Base-by-base conservation (phyloP, 306 rosid genomes). In the Myrica gale region DNA sequence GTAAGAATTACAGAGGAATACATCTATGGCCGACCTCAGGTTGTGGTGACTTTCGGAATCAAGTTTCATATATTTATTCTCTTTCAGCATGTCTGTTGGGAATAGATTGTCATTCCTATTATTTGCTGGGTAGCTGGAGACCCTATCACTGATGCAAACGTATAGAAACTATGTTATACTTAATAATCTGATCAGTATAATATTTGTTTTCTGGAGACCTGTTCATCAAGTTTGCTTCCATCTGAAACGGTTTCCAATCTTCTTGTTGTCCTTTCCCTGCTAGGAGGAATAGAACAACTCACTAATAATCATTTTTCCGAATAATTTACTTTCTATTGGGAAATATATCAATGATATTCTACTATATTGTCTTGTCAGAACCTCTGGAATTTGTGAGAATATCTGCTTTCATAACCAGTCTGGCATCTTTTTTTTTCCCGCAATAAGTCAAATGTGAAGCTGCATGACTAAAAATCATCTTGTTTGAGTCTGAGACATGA, bases 21-120 rank as follows among this genome's bases (percentile, higher is more conserved):
- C 81, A 95, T 95, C 55, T 95, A 95, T 78, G 85, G 93, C 73
- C 88, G n/a, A 77, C 89, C 96, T 83, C 97, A 95, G 97, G 98
- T 95, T 68, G 70, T 16, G 74, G 66, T 69, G 75, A 69, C 71
- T 68, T 21, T 72, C 55, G 56, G 73, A 44, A 20, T 41, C 52
- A 65, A 17, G 62, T 45, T 20, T 84, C 61, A 45, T 74, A 21
- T 15, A 9, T 53, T 26, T 20, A 44, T 9, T 68, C 73, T 70
- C 47, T 41, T 60, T 81, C 67, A 41, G 66, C 72, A 8, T 37
- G 53, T 74, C 70, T 43, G n/a, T 17, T 4, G 26, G 4, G 23
- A 17, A 65, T 41, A 42, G 47, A 8, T 65, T 16, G 15, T 5
- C 50, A 65, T 42, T 65, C 23, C n/a, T 16, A 15, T 65, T 8